These are phyloP conservation scores for Picochlorum costavermella DNA, from an alignment of 139 green algal species.

Conservation along the genomic window DNA sequence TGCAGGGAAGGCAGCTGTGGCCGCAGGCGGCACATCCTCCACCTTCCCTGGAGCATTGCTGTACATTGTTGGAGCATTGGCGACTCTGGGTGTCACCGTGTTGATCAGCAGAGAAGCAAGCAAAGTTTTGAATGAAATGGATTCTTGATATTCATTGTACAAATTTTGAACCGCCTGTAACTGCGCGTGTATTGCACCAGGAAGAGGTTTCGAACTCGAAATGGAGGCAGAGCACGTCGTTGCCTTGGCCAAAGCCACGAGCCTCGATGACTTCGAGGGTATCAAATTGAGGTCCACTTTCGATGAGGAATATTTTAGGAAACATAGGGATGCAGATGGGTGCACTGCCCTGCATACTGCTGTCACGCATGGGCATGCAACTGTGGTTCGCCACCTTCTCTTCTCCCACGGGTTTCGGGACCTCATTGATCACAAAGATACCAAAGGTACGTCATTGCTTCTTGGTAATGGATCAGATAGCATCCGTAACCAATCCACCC, in stretches of 20 bases:
- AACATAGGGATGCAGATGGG: background rate
- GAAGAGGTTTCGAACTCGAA: no score
- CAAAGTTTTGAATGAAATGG: constrained; percentile 33
- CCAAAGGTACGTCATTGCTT: background rate
- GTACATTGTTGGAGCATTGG: constrained; percentile 45
- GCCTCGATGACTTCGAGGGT: no score
- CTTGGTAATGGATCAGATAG: background rate
- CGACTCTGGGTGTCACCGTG: constrained; percentile 46
- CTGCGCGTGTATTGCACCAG: no score
- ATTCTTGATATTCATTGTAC: background rate
- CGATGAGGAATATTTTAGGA: no score
- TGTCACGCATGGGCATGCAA: background rate
- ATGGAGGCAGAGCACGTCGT: no score
- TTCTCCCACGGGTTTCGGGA: constrained; percentile 1
- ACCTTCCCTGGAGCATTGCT: constrained; percentile 30
- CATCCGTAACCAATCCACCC: background rate
- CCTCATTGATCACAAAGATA: background rate
- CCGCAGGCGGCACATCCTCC: constrained; percentile 23
- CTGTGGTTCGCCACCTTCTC: constrained; percentile 3
- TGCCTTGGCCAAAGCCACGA: no score
- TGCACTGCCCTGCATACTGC: constrained; percentile 7
- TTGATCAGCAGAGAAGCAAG: constrained; percentile 40
- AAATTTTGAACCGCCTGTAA: no score
- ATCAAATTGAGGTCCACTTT: no score
- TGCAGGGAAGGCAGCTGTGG: constrained; percentile 38